Base-by-base conservation (phyloP, 495 filamentous ascomycete species). In the Zalerion maritima region DNA sequence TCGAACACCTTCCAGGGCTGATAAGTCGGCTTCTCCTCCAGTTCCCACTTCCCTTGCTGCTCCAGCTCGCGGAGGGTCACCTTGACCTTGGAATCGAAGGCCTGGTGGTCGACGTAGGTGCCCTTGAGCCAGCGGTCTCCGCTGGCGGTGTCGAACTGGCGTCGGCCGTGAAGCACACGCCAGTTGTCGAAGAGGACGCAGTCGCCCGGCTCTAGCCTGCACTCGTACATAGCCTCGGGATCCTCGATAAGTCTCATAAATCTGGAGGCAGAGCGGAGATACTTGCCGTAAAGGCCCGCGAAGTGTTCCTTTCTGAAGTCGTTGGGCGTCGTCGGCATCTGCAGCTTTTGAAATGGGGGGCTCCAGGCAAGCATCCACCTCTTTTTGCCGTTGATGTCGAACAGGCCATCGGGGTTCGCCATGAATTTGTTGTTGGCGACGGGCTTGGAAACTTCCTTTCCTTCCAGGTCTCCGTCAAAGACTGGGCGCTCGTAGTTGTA, bases 131-230 rank as follows among this genome's bases (percentile, higher is more conserved):
- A 92, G 26, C 85, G 56, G 28, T 71, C 64, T 4, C 73, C 73
- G 1, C 63, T 62, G 1, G 32, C 22, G 5, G 67, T 55, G 38
- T 78, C 64, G 53, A 94, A 96, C 21, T 69, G 60, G 6, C 57
- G 59, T 14, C 87, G 60, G 0, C 79, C 86, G 56, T 96, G 87
- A 20, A 86, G 45, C 3, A 87, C 57, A 5, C 83, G 63, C 14
- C 71, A 52, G 45, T 96, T 96, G 40, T 84, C 71, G 49, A 96
- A 94, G 10, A 96, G 67, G 16, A 79, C 82, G 39, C 80, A 87
- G 34, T 87, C 72, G 5, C 87, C 86, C 5, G 75, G 73, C 23
- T 74, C 48, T 36, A 96, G 48, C 47, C 73, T 78, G 24, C 78
- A 53, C 56, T 91, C 64, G 43, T 75, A 78, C 22, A 75, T 45